phyloP scores from a whole-genome alignment of 106 monocot species.

The Platanthera guangdongensis region DNA sequence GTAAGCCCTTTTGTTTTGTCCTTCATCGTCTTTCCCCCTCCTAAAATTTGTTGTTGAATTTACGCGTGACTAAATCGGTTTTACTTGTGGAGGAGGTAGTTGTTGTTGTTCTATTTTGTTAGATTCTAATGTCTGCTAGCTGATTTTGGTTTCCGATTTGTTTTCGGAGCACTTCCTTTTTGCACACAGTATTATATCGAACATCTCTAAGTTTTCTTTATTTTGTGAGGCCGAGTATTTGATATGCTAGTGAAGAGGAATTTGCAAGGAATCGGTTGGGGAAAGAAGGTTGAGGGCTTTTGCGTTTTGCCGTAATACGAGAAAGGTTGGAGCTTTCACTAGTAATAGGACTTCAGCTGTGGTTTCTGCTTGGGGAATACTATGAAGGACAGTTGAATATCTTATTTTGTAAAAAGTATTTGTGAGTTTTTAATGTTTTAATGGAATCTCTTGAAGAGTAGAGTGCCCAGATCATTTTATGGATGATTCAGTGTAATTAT shows the following conservation, averaged over 20 bases:
- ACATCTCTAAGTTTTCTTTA: not conserved
- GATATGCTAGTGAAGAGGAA: not conserved
- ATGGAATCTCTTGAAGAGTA: constrained; percentile 1
- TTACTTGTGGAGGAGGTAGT: not conserved
- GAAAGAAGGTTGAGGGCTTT: not conserved
- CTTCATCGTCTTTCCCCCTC: not conserved
- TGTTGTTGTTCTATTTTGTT: not conserved
- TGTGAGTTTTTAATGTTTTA: not conserved
- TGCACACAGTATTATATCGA: not conserved
- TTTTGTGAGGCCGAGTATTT: not conserved
- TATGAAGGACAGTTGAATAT: not conserved
- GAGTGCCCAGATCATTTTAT: not conserved
- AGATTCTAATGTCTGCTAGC: not conserved
- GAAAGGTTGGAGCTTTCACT: not conserved
- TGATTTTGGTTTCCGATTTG: not conserved
- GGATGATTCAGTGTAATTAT: not conserved
- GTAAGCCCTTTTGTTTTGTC: constrained; percentile 20
- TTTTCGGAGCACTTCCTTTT: not conserved
- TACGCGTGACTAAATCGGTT: not conserved
- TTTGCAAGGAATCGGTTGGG: not conserved
- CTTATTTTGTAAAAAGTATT: not conserved
- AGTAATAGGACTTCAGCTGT: too few species aligned
- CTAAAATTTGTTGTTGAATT: not conserved
- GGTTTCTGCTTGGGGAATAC: not conserved
- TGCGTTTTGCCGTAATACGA: not conserved